Base-by-base conservation (phyloP, 164 flowering plant genomes). In the Buxus sempervirens region DNA sequence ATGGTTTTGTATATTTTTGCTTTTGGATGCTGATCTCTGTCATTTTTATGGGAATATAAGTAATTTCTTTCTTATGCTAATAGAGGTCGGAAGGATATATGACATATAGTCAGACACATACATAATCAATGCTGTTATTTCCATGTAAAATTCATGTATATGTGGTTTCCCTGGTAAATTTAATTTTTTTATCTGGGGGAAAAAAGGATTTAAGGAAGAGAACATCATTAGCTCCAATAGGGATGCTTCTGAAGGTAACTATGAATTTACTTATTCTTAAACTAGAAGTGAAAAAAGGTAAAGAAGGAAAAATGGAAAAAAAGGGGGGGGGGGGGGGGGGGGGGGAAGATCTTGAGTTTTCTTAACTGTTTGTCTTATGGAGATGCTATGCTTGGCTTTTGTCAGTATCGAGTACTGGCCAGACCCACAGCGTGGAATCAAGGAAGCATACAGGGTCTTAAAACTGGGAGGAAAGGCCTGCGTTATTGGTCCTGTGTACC, bases 341-440 rank as follows among this genome's bases (percentile, higher is more conserved):
- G 38, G 38, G 1, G 51, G 18, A 45, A 15, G 23, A 28, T 26
- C 16, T 28, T 26, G 19, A 28, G 55, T 53, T 49, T 63, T 45
- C 10, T n/a, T 55, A 16, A 22, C 36, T 1, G 60, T 60, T 21
- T n/a, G 20, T 54, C 13, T 77, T 9, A 73, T 22, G 22, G 22
- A 26, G 36, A 32, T 63, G 42, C 28, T 69, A 22, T 63, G 62
- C 13, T 38, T 72, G 19, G 25, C 49, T 75, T 53, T 58, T 72
- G 45, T 68, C 83, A 93, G 99, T 66, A 96, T 96, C 59, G 97
- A 93, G 79, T 96, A 96, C 80, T 96, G 98, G 98, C 99, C 98
- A 64, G 98, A 96, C 62, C 99, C 98, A 25, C 99, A 96, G 70
- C 83, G 97, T 48, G 98, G 99, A 45, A 89, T 96, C 77, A 87